Evolutionary conservation across 306 rosid species (phyloP), one percentile per base, ranked within the genome.

Genomic region (Trifolium dubium): DNA sequence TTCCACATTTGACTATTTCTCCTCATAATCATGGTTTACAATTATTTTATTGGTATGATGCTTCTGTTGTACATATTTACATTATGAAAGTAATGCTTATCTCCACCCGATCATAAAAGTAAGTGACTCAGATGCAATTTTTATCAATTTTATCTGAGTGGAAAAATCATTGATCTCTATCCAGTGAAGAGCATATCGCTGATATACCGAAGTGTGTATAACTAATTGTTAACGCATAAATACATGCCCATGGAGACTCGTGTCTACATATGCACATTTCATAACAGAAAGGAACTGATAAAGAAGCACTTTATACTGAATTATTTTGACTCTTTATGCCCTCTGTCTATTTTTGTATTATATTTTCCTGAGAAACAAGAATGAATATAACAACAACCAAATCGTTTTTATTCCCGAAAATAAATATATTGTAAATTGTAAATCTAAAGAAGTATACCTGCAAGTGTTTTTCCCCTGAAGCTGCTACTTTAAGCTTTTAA

Each of bases 91-190:
- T 39, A 47, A 46, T 34, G 68, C 64, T 68, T 60, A 64, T 18
- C 47, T 64, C 66, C 44, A 71, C 49, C 64, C 50, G 72, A 71
- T 47, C 30, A 64, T 44, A 56, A 34, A 77, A 67, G 64, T 74
- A 34, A 41, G 32, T 15, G 54, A 53, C 51, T 31, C 11, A 6
- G 37, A 79, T 46, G 49, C 47, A 19, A 17, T 59, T 46, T 11
- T 69, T 19, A 65, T 73, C 64, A 68, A 34, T 19, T 66, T 67
- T 72, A 46, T 60, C 19, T 18, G 15, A 53, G 59, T 50, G 64
- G 66, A 67, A 51, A 63, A 61, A 3, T 55, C 35, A 47, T 47
- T 56, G n/a, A n/a, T 12, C 44, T 71, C 75, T 76, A 50, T 67
- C 30, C 5, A 37, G 78, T 30, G 39, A 78, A 54, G 58, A 63